phyloP scores from a whole-genome alignment of 1,284 basidiomycete species.

The Flammula alnicola region DNA sequence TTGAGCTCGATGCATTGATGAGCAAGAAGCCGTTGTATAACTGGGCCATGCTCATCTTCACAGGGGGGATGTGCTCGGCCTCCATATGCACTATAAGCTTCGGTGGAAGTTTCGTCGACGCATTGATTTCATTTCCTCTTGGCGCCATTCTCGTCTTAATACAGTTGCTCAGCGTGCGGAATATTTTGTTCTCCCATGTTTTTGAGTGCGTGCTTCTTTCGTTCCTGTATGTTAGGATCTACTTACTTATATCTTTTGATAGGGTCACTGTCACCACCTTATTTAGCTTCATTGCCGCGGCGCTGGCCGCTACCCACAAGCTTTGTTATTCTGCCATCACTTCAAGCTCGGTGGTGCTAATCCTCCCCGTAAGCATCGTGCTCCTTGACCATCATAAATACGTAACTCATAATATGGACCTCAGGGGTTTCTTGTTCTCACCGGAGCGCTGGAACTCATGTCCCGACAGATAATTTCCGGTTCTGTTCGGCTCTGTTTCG shows the following conservation, averaged over 20 bases:
- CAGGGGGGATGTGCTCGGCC: conserved; percentile 83
- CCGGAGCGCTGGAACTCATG: conserved; percentile 82
- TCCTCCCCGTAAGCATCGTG: conserved; percentile 68
- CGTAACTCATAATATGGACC: background rate
- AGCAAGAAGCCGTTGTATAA: conserved; percentile 64
- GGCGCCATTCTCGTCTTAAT: conserved; percentile 80
- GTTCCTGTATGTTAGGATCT: background rate
- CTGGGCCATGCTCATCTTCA: conserved; percentile 69
- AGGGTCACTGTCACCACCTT: conserved; percentile 80
- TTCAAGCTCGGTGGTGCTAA: conserved; percentile 85
- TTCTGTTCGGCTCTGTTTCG: conserved; percentile 86
- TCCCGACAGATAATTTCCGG: conserved; percentile 82
- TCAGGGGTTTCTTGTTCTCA: conserved; percentile 80
- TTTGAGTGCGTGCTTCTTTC: conserved; percentile 67
- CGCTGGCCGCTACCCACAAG: conserved; percentile 67
- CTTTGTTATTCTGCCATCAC: conserved; percentile 91
- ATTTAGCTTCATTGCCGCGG: conserved; percentile 84
- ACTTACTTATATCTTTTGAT: conserved; percentile 1
- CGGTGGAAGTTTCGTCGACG: conserved; percentile 82
- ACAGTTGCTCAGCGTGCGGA: conserved; percentile 76
- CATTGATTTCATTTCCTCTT: conserved; percentile 75
- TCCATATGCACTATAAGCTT: conserved; percentile 80
- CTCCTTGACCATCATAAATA: background rate
- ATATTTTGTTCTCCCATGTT: conserved; percentile 86
- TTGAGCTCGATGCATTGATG: conserved; percentile 82